Evolutionary conservation across 202 grass and related monocot species (phyloP), one percentile per base, ranked within the genome.

Genomic region (Dendrocalamus latiflorus): DNA sequence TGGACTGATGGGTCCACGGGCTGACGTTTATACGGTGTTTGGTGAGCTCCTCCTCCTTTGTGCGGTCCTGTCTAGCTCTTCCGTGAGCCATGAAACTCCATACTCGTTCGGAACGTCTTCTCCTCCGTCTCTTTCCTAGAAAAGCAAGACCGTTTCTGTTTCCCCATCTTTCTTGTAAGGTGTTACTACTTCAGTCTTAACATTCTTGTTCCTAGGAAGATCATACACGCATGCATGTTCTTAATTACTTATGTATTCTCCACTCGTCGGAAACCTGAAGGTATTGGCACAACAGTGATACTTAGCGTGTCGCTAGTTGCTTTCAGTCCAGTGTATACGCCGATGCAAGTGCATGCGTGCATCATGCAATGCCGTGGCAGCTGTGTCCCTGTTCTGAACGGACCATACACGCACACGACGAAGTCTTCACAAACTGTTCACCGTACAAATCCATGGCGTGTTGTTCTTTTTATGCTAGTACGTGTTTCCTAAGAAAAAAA

Each of bases 11-110:
- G 65, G 84, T 64, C 84, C 53, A 79, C n/a, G 36, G 36, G 68
- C 74, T 75, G 79, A 86, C 84, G 79, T 75, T 67, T 83, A 63
- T 68, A 30, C 41, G 21, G 60, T 54, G 79, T 75, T 74, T 79
- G 74, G 79, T 57, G 64, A 63, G 30, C 18, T 47, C 17, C 30
- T 41, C 6, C 51, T 42, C 5, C 26, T 72, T 22, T 10, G 64
- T 55, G 21, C 30, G 5, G 47, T 1, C 45, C 67, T 56, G 65
- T 42, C 3, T 21, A 10, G 25, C 30, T 51, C 34, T 24, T 53
- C 70, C 16, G 11, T 14, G 70, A 33, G 42, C 5, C 42, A 4
- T 26, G 5, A 41, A 2, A 5, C 43, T 33, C 42, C 62, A 30
- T 30, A 30, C 30, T 30, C 30, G 30, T 53, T 41, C 13, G 12